Evolutionary conservation across 306 rosid species (phyloP), one percentile per base, ranked within the genome.

Genomic region (Heteromeles arbutifolia): DNA sequence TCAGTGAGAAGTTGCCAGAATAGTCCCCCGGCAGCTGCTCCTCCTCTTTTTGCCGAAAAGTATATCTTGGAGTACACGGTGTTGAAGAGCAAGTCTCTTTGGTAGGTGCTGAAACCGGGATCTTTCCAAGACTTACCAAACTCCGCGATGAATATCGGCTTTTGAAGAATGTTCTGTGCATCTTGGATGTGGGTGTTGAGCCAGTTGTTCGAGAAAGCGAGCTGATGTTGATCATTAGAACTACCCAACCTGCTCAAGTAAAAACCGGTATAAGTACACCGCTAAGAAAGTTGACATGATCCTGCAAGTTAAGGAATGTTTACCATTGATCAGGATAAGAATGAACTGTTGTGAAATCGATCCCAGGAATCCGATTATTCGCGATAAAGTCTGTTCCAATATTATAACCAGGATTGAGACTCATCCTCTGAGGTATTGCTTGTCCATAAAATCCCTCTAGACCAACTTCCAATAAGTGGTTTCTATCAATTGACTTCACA

Each of bases 271-370:
- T 29, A 64, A 64, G 62, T 8, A 29, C n/a, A 64, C 24, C 4
- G 2, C 11, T n/a, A 39, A 11, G 52, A 67, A 65, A 32, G 44
- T 52, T 71, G 32, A 34, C 17, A 39, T 19, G 59, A 24, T 37
- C 29, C 44, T 34, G 8, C 32, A 56, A 45, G 15, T 44, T 6
- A 43, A 17, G 22, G 37, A 31, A 57, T 37, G 15, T 21, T 81
- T 86, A 93, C 97, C 98, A 93, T 72, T 91, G 92, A 73, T 91
- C 98, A n/a, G 98, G 97, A 75, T 93, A 93, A 41, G 89, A 91
- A 82, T 93, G 98, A 59, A 86, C 83, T 3, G 98, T 93, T 14
- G 97, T 94, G 70, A 93, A 93, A 84, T 93, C 98, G 19, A 93
- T 91, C 78, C 71, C 86, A 0, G 77, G 86, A 69, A 93, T 79